Base-by-base conservation (phyloP, 2,329 filamentous ascomycete genomes). In the Parastagonospora nodorum region DNA sequence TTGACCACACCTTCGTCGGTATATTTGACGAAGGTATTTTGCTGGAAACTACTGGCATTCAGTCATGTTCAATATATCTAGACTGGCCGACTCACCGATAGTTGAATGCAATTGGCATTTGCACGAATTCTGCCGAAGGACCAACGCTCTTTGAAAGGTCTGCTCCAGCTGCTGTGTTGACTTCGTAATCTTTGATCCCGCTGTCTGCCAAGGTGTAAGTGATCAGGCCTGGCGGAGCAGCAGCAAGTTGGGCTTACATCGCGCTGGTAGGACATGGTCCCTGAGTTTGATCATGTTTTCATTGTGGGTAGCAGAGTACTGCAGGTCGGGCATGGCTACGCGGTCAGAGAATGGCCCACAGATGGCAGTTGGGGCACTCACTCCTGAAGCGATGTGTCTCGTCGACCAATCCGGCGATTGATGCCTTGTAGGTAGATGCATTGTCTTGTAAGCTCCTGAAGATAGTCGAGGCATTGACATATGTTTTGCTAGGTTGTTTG, bases 301-400 rank as follows among this genome's bases (percentile, higher is more conserved):
- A 39, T 87, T 88, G 31, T 83, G 81, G 11, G 81, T 80, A 43
- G 88, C 86, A 16, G 89, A 85, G 74, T 88, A 93, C 65, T 95
- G 90, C 66, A 95, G 95, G 73, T 97, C 93, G 8, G 91, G 88
- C 58, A 96, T 80, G 29, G 83, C 84, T 84, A 50, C 24, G 8
- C 12, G 41, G 50, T 69, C 43, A 68, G 62, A 41, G 28, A 39
- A 33, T n/a, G 14, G n/a, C 29, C 37, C 16, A n/a, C 11, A 8
- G 16, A 38, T 10, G 19, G 31, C 8, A 45, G 27, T n/a, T 8
- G 9, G 5, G 15, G 16, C 8, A 55, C 73, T 56, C 71, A 82
- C 87, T 87, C 69, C 93, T 84, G 73, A 95, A 99, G 32, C 93
- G 85, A 78, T 97, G 92, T 1, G 88, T 94, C 60, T 90, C 85